Percentiles rank a stretch among this genome's conserved stretches.
Evolutionary conservation across 257 asterid species (phyloP).

Genomic region (Solanum dulcamara): DNA sequence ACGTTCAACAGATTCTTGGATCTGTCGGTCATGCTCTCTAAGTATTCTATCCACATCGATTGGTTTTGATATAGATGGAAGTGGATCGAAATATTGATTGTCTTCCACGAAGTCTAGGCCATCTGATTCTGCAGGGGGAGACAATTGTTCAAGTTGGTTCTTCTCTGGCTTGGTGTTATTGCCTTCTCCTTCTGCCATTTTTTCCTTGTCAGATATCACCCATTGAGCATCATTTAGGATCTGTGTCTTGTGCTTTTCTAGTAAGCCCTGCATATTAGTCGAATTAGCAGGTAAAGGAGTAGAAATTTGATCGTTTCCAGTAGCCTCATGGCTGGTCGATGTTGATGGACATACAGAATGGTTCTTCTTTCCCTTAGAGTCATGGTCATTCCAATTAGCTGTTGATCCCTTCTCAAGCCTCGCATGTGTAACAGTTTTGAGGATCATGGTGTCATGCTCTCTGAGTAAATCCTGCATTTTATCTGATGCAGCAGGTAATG

Average conservation of each 20-base stretch:
- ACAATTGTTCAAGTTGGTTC: neutral
- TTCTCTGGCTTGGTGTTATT: neutral
- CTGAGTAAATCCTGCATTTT: neutral
- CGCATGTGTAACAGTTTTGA: neutral
- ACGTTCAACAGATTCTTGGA: neutral
- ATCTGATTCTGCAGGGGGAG: neutral
- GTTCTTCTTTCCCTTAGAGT: neutral
- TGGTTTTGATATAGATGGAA: neutral
- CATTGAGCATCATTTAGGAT: neutral
- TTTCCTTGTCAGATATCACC: neutral
- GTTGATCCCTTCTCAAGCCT: neutral
- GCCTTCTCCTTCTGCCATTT: neutral
- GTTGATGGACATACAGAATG: neutral
- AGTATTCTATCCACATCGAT: neutral
- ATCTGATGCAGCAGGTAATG: neutral
- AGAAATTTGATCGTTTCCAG: neutral
- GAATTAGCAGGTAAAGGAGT: neutral
- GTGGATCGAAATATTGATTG: neutral
- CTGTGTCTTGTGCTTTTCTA: neutral
- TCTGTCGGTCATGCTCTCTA: neutral
- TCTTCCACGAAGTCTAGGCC: neutral
- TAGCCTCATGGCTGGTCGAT: neutral
- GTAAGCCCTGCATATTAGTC: neutral
- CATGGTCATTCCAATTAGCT: neutral
- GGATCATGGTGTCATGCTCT: neutral